Evolutionary conservation across 176 grass and related monocot species (phyloP).

Genomic region (Triticum aestivum): DNA sequence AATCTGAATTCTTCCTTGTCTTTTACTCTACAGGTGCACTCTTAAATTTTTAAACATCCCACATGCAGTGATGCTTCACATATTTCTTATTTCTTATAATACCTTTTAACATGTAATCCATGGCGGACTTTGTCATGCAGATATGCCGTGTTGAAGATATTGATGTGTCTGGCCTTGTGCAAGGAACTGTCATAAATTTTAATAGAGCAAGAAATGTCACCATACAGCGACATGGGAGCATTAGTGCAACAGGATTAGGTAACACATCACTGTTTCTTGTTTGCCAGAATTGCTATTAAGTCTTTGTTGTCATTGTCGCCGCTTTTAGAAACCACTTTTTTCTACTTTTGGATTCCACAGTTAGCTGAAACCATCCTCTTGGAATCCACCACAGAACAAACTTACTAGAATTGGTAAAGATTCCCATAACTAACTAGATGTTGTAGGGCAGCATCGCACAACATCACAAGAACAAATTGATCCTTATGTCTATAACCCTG

Average conservation of each 20-base stretch:
- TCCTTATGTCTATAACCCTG: background rate
- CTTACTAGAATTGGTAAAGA: constrained; percentile 1
- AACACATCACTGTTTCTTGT: constrained; percentile 27
- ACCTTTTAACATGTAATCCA: constrained; percentile 14
- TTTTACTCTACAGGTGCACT: constrained; percentile 87
- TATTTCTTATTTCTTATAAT: constrained; percentile 7
- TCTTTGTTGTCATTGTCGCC: background rate
- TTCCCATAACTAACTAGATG: background rate
- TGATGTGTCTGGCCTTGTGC: constrained; percentile 81
- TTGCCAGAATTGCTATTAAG: constrained; percentile 1
- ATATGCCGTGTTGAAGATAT: constrained; percentile 99
- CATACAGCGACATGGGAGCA: constrained; percentile 63
- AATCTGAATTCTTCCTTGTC: constrained; percentile 92
- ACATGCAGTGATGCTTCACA: constrained; percentile 20
- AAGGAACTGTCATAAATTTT: constrained; percentile 97
- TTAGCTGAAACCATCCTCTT: constrained; percentile 25
- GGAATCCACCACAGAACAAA: constrained; percentile 14
- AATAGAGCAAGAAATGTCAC: constrained; percentile 78
- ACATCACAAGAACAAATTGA: background rate
- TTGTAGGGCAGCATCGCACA: background rate
- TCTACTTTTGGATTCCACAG: background rate
- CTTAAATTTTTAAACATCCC: constrained; percentile 5
- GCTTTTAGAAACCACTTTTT: constrained; percentile 8
- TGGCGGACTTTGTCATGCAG: constrained; percentile 42
- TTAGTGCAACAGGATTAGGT: constrained; percentile 89